Evolutionary conservation across 768 basidiomycete species (phyloP), one percentile per base, ranked within the genome.

Genomic region (Ramaria sp.): DNA sequence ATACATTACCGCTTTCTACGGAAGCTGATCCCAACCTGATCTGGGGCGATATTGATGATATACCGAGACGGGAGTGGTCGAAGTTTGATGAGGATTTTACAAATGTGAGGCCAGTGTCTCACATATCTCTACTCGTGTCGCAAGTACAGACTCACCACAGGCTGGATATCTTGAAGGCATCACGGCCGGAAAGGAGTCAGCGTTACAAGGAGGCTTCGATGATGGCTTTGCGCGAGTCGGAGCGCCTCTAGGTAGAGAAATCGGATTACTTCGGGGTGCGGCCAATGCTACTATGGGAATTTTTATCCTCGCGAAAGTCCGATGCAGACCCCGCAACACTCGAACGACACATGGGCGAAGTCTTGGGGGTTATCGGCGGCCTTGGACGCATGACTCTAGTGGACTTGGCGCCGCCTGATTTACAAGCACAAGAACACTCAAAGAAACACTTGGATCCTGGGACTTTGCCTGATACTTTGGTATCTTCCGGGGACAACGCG

Each of bases 91-190:
- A 76, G 1, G 79, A 82, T 37, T 90, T 88, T 67, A 84, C 81
- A 19, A 88, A 84, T 63, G 88, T 87, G 69, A 49, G 75, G n/a
- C 22, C 5, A 2, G 27, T 27, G 5, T 19, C 17, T 22, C 20
- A 2, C 50, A 38, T 17, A 43, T 43, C 51, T 27, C 27, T 27
- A 5, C 27, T 27, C 5, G 27, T 2, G 27, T 27, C 27, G 27
- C 27, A 2, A 27, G 27, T 27, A 27, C 27, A 27, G 27, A 27
- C 27, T 27, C 27, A 27, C 27, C 19, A 41, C 63, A 96, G 95
- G 82, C 82, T 17, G 95, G 95, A 1, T 97, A 97, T 65, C 82
- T 94, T n/a, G 94, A 97, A 71, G 95, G 95, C 6, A 95, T 98
- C 63, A 88, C 84, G 0, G 83, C 86, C 4, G 95, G 95, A 3